Evolutionary conservation across 257 asterid genomes (phyloP).

Genomic region (Fraxinus americana): DNA sequence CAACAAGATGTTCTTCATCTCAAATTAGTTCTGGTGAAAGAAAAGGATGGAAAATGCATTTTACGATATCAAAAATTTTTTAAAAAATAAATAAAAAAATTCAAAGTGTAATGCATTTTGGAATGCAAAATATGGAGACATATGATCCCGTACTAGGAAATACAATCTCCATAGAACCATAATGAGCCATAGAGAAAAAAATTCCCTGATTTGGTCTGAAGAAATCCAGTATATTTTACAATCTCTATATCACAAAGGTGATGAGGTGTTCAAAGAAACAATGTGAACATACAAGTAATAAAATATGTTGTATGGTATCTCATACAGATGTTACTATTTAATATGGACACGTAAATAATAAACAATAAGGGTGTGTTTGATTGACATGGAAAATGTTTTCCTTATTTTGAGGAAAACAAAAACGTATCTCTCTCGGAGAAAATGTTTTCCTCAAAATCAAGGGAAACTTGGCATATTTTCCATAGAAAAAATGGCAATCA

Average conservation of each 20-base stretch:
- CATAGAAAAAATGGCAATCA: no score
- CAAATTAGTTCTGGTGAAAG: neutral
- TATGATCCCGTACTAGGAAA: neutral
- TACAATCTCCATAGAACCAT: neutral
- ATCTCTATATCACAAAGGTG: neutral
- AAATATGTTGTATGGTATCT: neutral
- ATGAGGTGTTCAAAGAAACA: neutral
- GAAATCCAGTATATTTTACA: no score
- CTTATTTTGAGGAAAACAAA: no score
- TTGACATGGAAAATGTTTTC: no score
- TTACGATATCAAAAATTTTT: neutral
- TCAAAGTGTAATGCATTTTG: neutral
- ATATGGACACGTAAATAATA: no score
- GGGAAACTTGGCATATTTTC: no score
- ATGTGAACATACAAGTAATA: neutral
- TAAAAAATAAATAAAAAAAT: no score
- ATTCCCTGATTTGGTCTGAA: neutral
- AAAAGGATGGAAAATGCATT: neutral
- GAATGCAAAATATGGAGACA: neutral
- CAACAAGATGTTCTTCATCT: neutral
- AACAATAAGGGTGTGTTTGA: no score
- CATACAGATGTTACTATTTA: neutral
- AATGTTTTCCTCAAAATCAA: no score
- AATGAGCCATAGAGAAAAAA: neutral
- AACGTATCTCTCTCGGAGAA: no score